A percentile compares a stretch with the other conserved stretches of the same genome.
Conservation (phyloP, 2,329 filamentous ascomycete genomes). For the Tolypocladium cylindrosporum region DNA sequence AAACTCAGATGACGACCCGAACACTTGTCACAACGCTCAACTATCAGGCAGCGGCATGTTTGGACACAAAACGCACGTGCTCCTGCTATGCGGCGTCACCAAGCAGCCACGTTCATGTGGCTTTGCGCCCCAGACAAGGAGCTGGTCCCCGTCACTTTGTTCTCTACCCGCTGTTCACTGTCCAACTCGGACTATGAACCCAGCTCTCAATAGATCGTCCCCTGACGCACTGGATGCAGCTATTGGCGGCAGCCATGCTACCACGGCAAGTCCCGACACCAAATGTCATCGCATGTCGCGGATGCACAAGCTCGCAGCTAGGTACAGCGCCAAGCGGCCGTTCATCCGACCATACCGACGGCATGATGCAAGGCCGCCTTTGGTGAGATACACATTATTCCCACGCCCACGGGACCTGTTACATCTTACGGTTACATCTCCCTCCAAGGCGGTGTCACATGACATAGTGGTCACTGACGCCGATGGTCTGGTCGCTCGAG, state of each 20-base stretch:
- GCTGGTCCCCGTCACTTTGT: not conserved
- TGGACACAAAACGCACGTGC: not conserved
- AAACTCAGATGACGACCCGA: not conserved
- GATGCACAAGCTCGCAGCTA: not conserved
- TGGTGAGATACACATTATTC: not conserved
- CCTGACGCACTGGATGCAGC: not conserved
- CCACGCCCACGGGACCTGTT: not conserved
- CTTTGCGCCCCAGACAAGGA: not conserved
- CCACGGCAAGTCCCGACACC: not conserved
- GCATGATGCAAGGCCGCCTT: not conserved
- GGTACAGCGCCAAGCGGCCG: not conserved
- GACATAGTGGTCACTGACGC: not conserved
- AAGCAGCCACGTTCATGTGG: not conserved
- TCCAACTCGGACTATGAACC: not conserved
- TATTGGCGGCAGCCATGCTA: not conserved
- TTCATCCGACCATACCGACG: not conserved
- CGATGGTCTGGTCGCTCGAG: not conserved
- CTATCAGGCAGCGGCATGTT: not conserved
- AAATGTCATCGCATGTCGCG: not conserved
- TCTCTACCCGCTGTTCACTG: not conserved
- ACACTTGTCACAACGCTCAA: not conserved
- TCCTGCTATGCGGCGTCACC: not conserved
- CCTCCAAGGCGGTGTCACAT: not conserved
- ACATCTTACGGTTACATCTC: not conserved
- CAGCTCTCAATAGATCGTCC: too few relatives aligned